A percentile compares a stretch with the other conserved stretches of the same genome.
phyloP scores from a whole-genome alignment of 2,329 filamentous ascomycete genomes.

The Verticillium isaacii region DNA sequence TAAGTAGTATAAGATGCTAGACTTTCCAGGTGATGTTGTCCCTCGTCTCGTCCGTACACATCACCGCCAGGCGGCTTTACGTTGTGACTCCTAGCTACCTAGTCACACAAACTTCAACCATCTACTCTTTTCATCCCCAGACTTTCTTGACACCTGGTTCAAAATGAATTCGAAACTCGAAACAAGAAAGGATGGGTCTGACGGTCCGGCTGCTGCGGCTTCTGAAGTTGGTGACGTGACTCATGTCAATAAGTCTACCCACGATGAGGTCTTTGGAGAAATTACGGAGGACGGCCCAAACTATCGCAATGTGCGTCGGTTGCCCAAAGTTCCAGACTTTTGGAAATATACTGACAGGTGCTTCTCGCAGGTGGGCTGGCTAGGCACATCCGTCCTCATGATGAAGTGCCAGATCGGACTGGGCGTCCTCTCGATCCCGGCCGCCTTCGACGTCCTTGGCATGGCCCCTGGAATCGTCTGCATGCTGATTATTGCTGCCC shows the following conservation, averaged over 20 bases:
- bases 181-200: neutral
- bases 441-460: slow-evolving; percentile 38
- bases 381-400: slow-evolving; percentile 37
- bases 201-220: neutral
- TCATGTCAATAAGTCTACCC: slow-evolving; percentile 1
- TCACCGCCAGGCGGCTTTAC: too few species aligned
- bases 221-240: slow-evolving; percentile 7
- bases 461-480: slow-evolving; percentile 42
- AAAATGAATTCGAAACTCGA: neutral
- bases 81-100: too few species aligned
- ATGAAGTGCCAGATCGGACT: slow-evolving; percentile 40
- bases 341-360: neutral
- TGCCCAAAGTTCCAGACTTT: neutral
- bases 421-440: slow-evolving; percentile 42
- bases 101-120: too few species aligned
- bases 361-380: slow-evolving; percentile 31
- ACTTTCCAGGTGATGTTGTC: too few species aligned
- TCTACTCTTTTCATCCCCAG: too few species aligned
- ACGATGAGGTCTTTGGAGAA: slow-evolving; percentile 25
- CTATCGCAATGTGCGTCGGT: slow-evolving; percentile 20
- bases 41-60: too few species aligned
- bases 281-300: slow-evolving; percentile 23
- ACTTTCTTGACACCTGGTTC: neutral
- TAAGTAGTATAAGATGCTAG: too few species aligned
- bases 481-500: slow-evolving; percentile 30